Percentiles rank a stretch among this genome's conserved stretches.
Evolutionary conservation across 352 stramenopile species (phyloP).

Genomic region (Globisporangium middletonii): DNA sequence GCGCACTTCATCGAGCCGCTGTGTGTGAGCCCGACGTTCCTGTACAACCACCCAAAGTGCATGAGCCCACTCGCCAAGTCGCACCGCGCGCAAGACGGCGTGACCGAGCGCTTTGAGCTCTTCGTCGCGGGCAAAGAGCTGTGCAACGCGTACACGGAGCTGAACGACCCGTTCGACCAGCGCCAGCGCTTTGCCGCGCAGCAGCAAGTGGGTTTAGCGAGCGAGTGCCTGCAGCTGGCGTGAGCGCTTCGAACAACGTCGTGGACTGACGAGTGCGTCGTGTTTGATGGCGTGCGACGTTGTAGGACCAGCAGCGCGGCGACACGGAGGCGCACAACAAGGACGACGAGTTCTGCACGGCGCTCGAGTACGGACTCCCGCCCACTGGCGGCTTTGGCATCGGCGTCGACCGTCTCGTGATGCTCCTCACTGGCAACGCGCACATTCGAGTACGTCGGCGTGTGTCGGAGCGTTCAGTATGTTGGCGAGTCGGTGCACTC

Average conservation of each 20-base stretch:
- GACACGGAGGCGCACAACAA: slow-evolving; percentile 89
- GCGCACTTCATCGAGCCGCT: slow-evolving; percentile 95
- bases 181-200: slow-evolving; percentile 95
- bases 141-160: slow-evolving; percentile 98
- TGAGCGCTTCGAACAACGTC: too few relatives aligned
- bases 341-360: slow-evolving; percentile 97
- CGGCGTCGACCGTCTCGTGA: slow-evolving; percentile 96
- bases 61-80: slow-evolving; percentile 96
- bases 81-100: slow-evolving; percentile 87
- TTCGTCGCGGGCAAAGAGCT: slow-evolving; percentile 96
- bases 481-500: neutral
- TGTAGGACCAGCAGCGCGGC: slow-evolving; percentile 56
- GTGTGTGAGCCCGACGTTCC: slow-evolving; percentile 95
- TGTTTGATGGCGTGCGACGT: neutral
- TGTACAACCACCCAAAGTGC: slow-evolving; percentile 97
- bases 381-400: slow-evolving; percentile 97
- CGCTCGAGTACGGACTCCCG: slow-evolving; percentile 96
- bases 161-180: slow-evolving; percentile 98
- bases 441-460: slow-evolving; percentile 89
- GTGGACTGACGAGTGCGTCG: neutral
- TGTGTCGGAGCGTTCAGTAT: neutral
- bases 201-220: slow-evolving; percentile 28
- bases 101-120: slow-evolving; percentile 98
- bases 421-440: slow-evolving; percentile 97
- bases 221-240: too few relatives aligned